Percentiles rank a stretch among this genome's conserved stretches.
Evolutionary conservation across 2,329 filamentous ascomycete species (phyloP).

Genomic region (Zasmidium citrigriseum): DNA sequence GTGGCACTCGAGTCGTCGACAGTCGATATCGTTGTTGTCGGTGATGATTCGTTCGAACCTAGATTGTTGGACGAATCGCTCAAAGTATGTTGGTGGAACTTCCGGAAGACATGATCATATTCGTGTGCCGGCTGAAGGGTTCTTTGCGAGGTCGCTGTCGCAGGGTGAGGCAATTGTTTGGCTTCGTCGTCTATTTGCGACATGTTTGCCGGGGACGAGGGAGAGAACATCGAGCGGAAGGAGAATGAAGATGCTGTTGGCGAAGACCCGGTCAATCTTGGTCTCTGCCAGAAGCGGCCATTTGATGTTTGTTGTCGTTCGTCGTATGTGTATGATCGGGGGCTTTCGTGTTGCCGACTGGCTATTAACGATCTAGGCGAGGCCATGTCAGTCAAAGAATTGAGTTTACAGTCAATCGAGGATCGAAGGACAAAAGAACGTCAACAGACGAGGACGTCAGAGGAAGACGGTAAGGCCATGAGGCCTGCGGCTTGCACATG

Average conservation of each 20-base stretch:
- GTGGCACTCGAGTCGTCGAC: constrained; percentile 88
- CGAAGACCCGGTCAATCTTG: constrained; percentile 29
- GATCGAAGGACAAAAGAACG: constrained; percentile 4
- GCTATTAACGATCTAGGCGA: constrained; percentile 32
- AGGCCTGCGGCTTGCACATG: constrained; percentile 8
- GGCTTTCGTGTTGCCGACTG: constrained; percentile 24
- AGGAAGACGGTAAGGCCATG: background rate
- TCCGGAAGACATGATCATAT: constrained; percentile 29
- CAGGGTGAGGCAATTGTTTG: constrained; percentile 25
- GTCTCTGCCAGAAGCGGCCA: constrained; percentile 26
- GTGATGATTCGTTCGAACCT: constrained; percentile 89
- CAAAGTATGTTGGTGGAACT: constrained; percentile 67
- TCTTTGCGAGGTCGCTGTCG: constrained; percentile 14
- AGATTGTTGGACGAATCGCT: constrained; percentile 77
- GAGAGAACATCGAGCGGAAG: constrained; percentile 18
- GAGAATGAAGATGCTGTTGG: constrained; percentile 20
- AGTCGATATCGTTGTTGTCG: constrained; percentile 89
- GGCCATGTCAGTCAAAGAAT: constrained; percentile 27
- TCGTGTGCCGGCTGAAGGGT: constrained; percentile 18
- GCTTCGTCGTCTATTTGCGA: constrained; percentile 25
- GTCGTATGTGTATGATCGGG: constrained; percentile 14
- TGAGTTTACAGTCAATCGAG: background rate
- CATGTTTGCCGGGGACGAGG: constrained; percentile 27
- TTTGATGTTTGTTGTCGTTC: constrained; percentile 12
- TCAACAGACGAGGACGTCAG: background rate